Base-by-base conservation (phyloP, 2,329 filamentous ascomycete species). In the Exophiala alcalophila region DNA sequence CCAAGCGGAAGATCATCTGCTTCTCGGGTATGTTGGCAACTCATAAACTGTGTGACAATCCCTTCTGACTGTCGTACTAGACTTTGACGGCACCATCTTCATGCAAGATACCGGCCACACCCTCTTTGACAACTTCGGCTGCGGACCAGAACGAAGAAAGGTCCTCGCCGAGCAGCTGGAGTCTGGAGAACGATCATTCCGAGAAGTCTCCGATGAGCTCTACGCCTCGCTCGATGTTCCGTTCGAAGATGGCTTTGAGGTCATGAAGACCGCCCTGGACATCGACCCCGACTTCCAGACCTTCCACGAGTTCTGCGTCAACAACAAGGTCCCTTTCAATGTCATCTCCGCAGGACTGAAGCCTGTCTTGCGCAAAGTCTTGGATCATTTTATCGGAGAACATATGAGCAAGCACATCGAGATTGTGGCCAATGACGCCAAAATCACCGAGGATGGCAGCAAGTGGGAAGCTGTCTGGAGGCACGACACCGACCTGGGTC, bases 1-100 rank as follows among this genome's bases (percentile, higher is more conserved):
- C 49, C n/a, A 67, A 63, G 40, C 57, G 67, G 59, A 69, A 70
- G 54, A 68, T 70, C 23, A 64, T 69, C 37, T 67, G 66, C 49
- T 70, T 70, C 50, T 70, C 68, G 49, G 66, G 67, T 70, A 63
- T 42, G 55, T 21, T 31, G 12, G 18, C 31, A n/a, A n/a, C n/a
- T n/a, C n/a, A n/a, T n/a, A n/a, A n/a, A n/a, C n/a, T n/a, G n/a
- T n/a, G n/a, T n/a, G n/a, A n/a, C n/a, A n/a, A n/a, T n/a, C n/a
- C n/a, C n/a, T n/a, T n/a, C n/a, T n/a, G n/a, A n/a, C n/a, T n/a
- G n/a, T n/a, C n/a, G n/a, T n/a, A n/a, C 20, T 45, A 82, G 80
- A 84, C 62, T 84, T 85, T 54, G 81, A 84, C 60, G 81, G 81
- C 50, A 84, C 81, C 3, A 85, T 85, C 50, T 83, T 83, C 68